Base-by-base conservation (phyloP, 495 filamentous ascomycete species). In the Neurospora intermedia region DNA sequence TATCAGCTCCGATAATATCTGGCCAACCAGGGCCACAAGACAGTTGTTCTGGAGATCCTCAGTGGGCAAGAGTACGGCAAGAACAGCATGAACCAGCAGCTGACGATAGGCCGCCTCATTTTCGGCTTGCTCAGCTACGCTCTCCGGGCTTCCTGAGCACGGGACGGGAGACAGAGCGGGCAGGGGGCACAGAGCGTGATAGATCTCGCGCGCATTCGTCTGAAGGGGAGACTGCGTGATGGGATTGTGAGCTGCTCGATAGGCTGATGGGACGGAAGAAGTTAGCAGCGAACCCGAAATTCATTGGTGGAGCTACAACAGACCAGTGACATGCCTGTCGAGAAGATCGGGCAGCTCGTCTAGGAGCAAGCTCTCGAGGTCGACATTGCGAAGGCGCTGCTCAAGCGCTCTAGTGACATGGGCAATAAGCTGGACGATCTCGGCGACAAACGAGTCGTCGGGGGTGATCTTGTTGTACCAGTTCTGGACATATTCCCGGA, bases 381-480 rank as follows among this genome's bases (percentile, higher is more conserved):
- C 93, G 27, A 94, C 87, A 76, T 90, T 90, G 71, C 93, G 86
- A 70, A 98, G 77, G 75, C 96, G 87, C 81, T 96, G 89, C 82
- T 98, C 96, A 48, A 99, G 81, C 15, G 90, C 92, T 66, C 92
- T 86, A 20, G 94, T 97, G 78, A 92, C 94, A 81, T 97, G 94
- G 69, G 94, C 96, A 73, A 98, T 91, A 71, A 97, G 89, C 78
- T 91, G 90, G 42, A 98, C 85, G 59, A 97, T 88, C 82, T 98
- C 96, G 76, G 91, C 89, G 70, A 94, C 90, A 75, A 99, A 92
- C 2, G 87, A 85, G 73, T 94, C 91, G 80, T 99, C 96, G 5
- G 94, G 88, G 2, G 95, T 98, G 79, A 99, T 93, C 77, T 91
- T 93, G 69, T 85, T 86, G 82, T 99, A 99, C 96, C 96, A 99